These are phyloP conservation scores for Aquanectria penicillioides DNA, from an alignment of 2,329 filamentous ascomycete species.

Conservation along the genomic window DNA sequence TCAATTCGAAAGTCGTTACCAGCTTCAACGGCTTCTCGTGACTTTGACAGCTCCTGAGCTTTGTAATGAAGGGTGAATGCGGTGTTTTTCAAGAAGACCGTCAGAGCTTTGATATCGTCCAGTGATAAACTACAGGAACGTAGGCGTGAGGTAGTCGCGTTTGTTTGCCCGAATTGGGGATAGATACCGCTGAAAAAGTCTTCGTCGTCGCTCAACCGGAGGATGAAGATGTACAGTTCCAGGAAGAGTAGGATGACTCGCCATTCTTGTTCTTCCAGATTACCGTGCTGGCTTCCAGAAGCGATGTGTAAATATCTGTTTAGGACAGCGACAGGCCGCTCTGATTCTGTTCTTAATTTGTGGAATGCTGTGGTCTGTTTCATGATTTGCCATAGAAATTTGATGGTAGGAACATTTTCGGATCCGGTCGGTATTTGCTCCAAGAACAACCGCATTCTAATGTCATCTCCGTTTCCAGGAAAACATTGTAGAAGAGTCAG, in stretches of 20 bases:
- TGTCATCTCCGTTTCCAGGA: slow-evolving; percentile 82
- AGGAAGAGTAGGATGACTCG: slow-evolving; percentile 88
- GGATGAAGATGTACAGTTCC: slow-evolving; percentile 91
- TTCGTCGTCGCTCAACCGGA: slow-evolving; percentile 94
- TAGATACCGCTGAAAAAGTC: slow-evolving; percentile 81
- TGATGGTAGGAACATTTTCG: slow-evolving; percentile 67
- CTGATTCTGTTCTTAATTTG: slow-evolving; percentile 44
- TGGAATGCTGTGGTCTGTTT: slow-evolving; percentile 54
- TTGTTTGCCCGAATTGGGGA: slow-evolving; percentile 49
- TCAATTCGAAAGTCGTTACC: slow-evolving; percentile 41
- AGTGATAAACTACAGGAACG: slow-evolving; percentile 75
- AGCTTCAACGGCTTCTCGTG: slow-evolving; percentile 32
- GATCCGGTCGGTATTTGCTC: slow-evolving; percentile 47
- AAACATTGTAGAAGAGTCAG: slow-evolving; percentile 88
- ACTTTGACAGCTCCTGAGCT: slow-evolving; percentile 66
- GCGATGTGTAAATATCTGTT: slow-evolving; percentile 43
- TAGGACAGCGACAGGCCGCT: slow-evolving; percentile 42
- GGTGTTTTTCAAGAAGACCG: slow-evolving; percentile 88
- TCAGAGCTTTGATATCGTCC: slow-evolving; percentile 76
- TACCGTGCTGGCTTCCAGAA: slow-evolving; percentile 40
- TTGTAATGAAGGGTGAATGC: slow-evolving; percentile 91
- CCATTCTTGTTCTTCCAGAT: slow-evolving; percentile 72
- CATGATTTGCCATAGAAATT: slow-evolving; percentile 83
- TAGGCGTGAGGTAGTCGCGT: slow-evolving; percentile 57
- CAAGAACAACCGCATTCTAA: slow-evolving; percentile 92